Conservation (phyloP, 305 asterid genomes). For the Coffea humblotiana region DNA sequence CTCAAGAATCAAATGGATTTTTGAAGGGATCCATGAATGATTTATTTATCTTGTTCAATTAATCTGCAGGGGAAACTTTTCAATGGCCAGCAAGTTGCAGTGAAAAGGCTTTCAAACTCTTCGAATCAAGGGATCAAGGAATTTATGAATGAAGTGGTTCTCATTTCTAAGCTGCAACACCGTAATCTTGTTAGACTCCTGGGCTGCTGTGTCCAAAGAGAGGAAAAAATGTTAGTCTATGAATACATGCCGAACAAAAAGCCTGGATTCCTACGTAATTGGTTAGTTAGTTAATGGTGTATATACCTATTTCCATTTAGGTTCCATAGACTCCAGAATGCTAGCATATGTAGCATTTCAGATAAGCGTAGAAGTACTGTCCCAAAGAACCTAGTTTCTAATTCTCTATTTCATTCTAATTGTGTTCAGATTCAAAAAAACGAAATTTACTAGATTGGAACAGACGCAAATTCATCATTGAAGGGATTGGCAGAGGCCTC, state of each 20-base stretch:
- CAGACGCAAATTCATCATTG: constrained; percentile 6
- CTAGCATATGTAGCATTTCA: too few relatives aligned
- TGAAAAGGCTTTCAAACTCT: constrained; percentile 21
- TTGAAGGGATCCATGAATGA: neutral
- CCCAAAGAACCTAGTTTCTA: too few relatives aligned
- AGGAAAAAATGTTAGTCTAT: too few relatives aligned
- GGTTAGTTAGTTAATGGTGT: neutral
- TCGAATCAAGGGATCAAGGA: constrained; percentile 24
- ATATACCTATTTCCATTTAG: too few relatives aligned
- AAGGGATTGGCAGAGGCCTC: constrained; percentile 23
- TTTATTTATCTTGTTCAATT: neutral
- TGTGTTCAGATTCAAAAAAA: neutral
- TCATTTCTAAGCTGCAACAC: constrained; percentile 24
- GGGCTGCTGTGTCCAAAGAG: constrained; percentile 21
- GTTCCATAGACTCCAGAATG: too few relatives aligned
- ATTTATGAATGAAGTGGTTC: constrained; percentile 19
- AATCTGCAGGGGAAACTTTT: constrained; percentile 13
- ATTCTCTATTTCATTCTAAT: too few relatives aligned
- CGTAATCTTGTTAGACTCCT: constrained; percentile 22
- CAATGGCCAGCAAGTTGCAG: constrained; percentile 22
- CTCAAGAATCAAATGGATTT: too few relatives aligned
- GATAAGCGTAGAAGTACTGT: too few relatives aligned
- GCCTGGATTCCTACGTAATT: constrained; percentile 14
- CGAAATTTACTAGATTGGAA: constrained; percentile 8
- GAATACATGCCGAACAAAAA: constrained; percentile 22